Base-by-base conservation (phyloP, 345 rosid genomes). In the Citrus hindsii region DNA sequence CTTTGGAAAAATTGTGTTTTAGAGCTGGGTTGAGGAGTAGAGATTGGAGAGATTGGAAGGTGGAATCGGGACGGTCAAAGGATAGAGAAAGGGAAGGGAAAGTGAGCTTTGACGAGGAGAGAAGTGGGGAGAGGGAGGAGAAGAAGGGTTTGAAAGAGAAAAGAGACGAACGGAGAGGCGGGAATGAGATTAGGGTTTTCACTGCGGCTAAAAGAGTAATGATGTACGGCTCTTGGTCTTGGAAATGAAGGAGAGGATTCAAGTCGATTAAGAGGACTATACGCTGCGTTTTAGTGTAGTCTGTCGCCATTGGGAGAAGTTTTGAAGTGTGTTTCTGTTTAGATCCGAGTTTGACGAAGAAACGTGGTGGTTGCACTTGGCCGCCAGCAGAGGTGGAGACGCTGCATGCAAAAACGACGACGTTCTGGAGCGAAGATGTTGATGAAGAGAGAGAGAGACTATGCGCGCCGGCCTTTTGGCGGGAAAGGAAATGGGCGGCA, bases 121-220 rank as follows among this genome's bases (percentile, higher is more conserved):
- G 89, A n/a, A 96, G 86, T 4, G 99, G 93, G 61, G 97, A 94
- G 4, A 96, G 84, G 48, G 98, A 96, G 60, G 99, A 92, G 68
- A 96, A 89, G 86, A 96, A 91, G 81, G 88, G 93, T 33, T 89
- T 96, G 83, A 89, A 89, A 60, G 98, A 86, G 83, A 93, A 96
- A 37, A 96, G 89, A 24, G 97, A 87, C 16, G 84, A 76, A 3
- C 92, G 86, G 7, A 90, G 83, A 19, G 87, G 85, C 22, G 92
- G 87, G 81, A 92, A 92, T 10, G 87, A 81, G 83, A 92, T 84
- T 28, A 95, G 81, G 76, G 84, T 69, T 84, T 83, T 85, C 62
- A 87, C 88, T 64, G 94, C 79, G 79, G 95, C 83, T 76, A 88
- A 70, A 40, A 95, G 78, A 71, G 87, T 48, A 73, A 78, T 63